Evolutionary conservation across 2,329 filamentous ascomycete species (phyloP).

Genomic region (Setomelanomma holmii): DNA sequence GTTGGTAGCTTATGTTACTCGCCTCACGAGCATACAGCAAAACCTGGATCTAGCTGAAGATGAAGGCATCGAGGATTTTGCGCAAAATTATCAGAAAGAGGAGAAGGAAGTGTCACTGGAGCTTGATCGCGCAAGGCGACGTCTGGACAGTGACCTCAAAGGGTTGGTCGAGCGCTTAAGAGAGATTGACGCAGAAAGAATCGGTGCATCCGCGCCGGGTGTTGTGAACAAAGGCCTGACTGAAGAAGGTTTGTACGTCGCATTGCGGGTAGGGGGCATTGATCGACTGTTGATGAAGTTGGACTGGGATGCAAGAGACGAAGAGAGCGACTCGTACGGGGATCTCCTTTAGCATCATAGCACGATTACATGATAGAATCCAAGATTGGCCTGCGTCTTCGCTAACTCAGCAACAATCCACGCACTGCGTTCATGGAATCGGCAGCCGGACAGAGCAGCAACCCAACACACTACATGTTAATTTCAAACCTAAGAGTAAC

Average conservation of each 20-base stretch:
- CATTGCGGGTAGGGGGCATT: slow-evolving; percentile 77
- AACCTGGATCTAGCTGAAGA: slow-evolving; percentile 82
- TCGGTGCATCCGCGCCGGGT: slow-evolving; percentile 36
- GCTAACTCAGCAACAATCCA: too few species aligned
- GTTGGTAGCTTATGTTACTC: slow-evolving; percentile 76
- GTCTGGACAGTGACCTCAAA: slow-evolving; percentile 72
- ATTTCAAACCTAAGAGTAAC: too few species aligned
- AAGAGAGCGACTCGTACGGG: slow-evolving; percentile 37
- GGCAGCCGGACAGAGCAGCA: too few species aligned
- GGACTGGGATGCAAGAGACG: slow-evolving; percentile 62
- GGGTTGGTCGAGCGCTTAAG: slow-evolving; percentile 63
- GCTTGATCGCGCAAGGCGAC: slow-evolving; percentile 67
- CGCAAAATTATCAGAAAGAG: slow-evolving; percentile 66
- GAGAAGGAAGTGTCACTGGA: slow-evolving; percentile 71
- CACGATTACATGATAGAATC: too few species aligned
- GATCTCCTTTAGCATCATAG: too few species aligned
- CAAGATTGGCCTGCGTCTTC: too few species aligned
- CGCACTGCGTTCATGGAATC: too few species aligned
- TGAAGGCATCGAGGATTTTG: slow-evolving; percentile 73
- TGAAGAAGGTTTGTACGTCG: slow-evolving; percentile 66
- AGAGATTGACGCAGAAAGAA: slow-evolving; percentile 64
- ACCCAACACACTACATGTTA: too few species aligned
- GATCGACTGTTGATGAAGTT: slow-evolving; percentile 91
- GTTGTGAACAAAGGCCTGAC: slow-evolving; percentile 15
- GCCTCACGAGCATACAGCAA: slow-evolving; percentile 77